These are phyloP conservation scores for Cutaneotrichosporon arboriforme DNA, from an alignment of 1,284 basidiomycete genomes.

Conservation along the genomic window DNA sequence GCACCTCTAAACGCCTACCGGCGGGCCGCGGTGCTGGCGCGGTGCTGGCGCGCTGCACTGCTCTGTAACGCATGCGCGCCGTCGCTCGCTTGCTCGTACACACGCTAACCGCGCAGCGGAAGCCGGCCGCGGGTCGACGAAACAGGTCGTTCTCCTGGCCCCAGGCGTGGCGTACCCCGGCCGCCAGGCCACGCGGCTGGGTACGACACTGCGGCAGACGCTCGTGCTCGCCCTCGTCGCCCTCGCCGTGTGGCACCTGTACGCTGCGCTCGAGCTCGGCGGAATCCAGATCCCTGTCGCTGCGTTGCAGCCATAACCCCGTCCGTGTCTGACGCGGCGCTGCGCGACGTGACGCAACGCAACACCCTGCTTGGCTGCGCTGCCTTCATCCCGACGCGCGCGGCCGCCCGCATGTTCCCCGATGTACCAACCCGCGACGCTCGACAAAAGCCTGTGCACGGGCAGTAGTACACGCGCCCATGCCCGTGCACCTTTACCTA, in stretches of 20 bases:
- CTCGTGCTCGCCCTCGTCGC: conserved; percentile 11
- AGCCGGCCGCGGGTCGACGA: conserved; percentile 12
- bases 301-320: not conserved
- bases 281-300: not conserved
- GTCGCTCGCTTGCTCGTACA: not conserved
- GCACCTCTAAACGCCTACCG: too few relatives aligned
- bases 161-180: conserved; percentile 17
- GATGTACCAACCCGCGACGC: not conserved
- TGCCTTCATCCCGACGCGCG: not conserved
- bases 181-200: conserved; percentile 5
- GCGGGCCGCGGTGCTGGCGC: too few relatives aligned
- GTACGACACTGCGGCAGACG: conserved; percentile 2
- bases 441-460: too few relatives aligned
- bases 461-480: too few relatives aligned
- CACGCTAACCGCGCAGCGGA: not conserved
- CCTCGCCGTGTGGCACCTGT: conserved; percentile 16
- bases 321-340: too few relatives aligned
- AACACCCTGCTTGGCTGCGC: not conserved
- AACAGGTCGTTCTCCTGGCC: conserved; percentile 25
- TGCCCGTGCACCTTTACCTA: too few relatives aligned
- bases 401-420: not conserved
- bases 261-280: not conserved
- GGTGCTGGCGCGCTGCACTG: too few relatives aligned
- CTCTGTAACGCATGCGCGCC: too few relatives aligned
- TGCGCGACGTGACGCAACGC: too few relatives aligned